Percentiles rank a stretch among this genome's conserved stretches.
These are phyloP conservation scores for Rhodotorula paludigena DNA, from an alignment of 768 basidiomycete species.

Conservation along the genomic window DNA sequence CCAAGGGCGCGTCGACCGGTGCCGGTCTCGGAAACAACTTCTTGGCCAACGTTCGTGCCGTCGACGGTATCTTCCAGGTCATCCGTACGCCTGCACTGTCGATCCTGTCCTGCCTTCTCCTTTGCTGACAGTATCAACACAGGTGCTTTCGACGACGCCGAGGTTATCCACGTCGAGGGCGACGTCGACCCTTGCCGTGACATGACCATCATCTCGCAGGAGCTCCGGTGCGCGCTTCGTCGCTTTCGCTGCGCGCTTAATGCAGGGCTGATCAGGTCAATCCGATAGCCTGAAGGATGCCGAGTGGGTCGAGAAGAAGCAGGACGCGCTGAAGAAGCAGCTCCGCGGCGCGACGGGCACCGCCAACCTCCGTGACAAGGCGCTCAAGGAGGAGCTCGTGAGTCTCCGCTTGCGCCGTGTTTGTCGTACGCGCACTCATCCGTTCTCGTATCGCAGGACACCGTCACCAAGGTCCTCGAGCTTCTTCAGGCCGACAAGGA, in stretches of 20 bases:
- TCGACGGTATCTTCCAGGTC: slow-evolving; percentile 98
- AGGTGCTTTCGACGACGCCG: slow-evolving; percentile 91
- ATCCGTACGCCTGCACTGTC: slow-evolving; percentile 59
- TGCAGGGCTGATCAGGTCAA: background rate
- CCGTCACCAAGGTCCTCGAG: slow-evolving; percentile 77
- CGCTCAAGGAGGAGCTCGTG: slow-evolving; percentile 92
- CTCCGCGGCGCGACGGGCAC: slow-evolving; percentile 64
- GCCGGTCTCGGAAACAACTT: slow-evolving; percentile 97
- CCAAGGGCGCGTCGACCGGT: slow-evolving; percentile 96
- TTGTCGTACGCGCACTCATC: slow-evolving; percentile 34
- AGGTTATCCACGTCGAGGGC: slow-evolving; percentile 97
- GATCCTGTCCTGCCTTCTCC: too few species aligned
- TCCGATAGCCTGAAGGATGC: slow-evolving; percentile 71
- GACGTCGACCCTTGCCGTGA: slow-evolving; percentile 93
- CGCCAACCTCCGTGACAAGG: slow-evolving; percentile 80
- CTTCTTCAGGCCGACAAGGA: slow-evolving; percentile 73
- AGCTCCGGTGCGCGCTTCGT: slow-evolving; percentile 56
- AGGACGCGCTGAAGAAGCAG: slow-evolving; percentile 66
- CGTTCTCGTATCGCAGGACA: slow-evolving; percentile 55
- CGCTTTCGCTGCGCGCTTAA: background rate
- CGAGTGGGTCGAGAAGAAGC: slow-evolving; percentile 92
- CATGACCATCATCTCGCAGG: slow-evolving; percentile 94
- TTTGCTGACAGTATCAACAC: background rate
- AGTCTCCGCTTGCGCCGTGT: slow-evolving; percentile 41
- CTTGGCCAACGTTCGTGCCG: slow-evolving; percentile 92